Evolutionary conservation across 768 basidiomycete species (phyloP), one percentile per base, ranked within the genome.

Genomic region (Rhodotorula diobovata): DNA sequence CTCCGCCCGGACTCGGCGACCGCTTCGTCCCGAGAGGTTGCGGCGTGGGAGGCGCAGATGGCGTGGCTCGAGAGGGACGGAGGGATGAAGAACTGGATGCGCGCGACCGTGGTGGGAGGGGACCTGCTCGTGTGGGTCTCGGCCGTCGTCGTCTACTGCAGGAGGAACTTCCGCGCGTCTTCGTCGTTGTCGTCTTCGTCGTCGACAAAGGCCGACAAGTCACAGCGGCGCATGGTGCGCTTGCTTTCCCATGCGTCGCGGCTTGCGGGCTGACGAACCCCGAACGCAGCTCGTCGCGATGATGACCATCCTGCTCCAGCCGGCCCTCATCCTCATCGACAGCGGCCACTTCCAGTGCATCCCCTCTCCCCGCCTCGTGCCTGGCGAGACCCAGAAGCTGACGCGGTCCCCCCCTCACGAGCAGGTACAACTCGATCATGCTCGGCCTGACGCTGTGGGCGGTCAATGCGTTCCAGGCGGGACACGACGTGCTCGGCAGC

Each of bases 401-500:
- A 25, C 37, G 32, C 21, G 39, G 45, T 4, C 18, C 45, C 5
- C 45, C 39, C 9, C 9, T 18, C 45, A 0, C 7, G 9, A n/a
- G n/a, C 6, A 81, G 80, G 57, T 96, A 93, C 79, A 97, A 96
- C 78, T 89, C 90, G 4, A 86, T 94, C 73, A 93, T 95, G 90
- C 87, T 97, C 59, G 94, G 90, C 86, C 77, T 76, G 82, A 82
- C 73, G 32, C 72, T 78, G 0, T 63, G 69, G 35, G 83, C 90
- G 0, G 79, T 93, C 48, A 86, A 87, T 73, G 86, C 85, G 74
- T 90, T 95, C 55, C 86, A 88, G 3, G 79, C 77, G 5, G 89
- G 86, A 6, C 83, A 84, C 30, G 94, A 97, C 78, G 79, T 89
- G 6, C 72, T 87, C 1, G 95, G 90, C 11, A 90, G 91, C 9